Conservation (phyloP, 2,329 filamentous ascomycete genomes). For the Hypoxylon sp. region DNA sequence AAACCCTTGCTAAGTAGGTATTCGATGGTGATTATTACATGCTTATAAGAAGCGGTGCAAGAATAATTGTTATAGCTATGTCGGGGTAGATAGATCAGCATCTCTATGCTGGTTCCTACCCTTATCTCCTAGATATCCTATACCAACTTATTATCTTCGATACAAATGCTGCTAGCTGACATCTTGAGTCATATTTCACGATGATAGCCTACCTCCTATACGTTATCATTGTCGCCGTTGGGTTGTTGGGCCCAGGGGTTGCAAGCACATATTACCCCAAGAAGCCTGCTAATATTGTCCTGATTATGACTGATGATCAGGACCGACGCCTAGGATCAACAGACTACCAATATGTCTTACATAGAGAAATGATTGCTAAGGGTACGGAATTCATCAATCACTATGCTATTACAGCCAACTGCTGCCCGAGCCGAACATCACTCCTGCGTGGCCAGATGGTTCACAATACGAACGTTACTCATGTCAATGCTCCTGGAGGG, state of each 20-base stretch:
- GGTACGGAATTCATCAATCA: slow-evolving; percentile 51
- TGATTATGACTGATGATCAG: slow-evolving; percentile 52
- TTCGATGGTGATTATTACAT: no score
- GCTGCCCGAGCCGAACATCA: slow-evolving; percentile 50
- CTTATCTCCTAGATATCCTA: no score
- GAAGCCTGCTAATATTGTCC: slow-evolving; percentile 43
- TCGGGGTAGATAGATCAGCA: no score
- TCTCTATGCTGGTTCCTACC: no score
- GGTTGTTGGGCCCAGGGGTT: not conserved
- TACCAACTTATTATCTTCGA: not conserved
- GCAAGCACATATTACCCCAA: not conserved
- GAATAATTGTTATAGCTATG: no score
- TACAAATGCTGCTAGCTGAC: not conserved
- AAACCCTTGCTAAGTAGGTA: no score
- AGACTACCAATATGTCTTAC: slow-evolving; percentile 34
- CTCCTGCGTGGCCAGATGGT: slow-evolving; percentile 49
- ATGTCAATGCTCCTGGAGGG: slow-evolving; percentile 37
- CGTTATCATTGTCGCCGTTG: not conserved
- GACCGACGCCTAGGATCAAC: slow-evolving; percentile 44
- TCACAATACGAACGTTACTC: slow-evolving; percentile 51
- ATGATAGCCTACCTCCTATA: not conserved
- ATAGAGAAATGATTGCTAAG: slow-evolving; percentile 46
- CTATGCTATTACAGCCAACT: slow-evolving; percentile 51
- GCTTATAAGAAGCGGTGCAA: no score
- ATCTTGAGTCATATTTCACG: not conserved